phyloP scores from a whole-genome alignment of 176 grass and related monocot genomes.

The Pontederia crassipes region DNA sequence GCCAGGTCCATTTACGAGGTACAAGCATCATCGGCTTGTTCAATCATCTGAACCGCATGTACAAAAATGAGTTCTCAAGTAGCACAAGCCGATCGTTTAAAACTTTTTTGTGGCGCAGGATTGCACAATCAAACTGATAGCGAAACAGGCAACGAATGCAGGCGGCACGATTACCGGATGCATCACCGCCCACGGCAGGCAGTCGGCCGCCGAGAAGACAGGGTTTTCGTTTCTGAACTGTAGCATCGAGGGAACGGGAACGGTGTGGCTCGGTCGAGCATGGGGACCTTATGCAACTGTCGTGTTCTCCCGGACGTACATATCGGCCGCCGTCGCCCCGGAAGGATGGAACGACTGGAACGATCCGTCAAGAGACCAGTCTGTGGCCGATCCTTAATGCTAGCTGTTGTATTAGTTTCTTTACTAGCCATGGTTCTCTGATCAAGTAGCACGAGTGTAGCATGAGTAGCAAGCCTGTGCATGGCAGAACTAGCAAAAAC shows the following conservation, averaged over 20 bases:
- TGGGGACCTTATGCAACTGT: constrained; percentile 52
- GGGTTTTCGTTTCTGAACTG: constrained; percentile 79
- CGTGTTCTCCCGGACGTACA: constrained; percentile 52
- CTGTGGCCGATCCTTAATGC: constrained; percentile 40
- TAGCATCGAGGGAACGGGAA: constrained; percentile 45
- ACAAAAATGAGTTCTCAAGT: not conserved
- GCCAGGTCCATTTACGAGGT: constrained; percentile 53
- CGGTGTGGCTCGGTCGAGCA: constrained; percentile 60
- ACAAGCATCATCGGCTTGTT: not conserved
- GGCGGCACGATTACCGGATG: constrained; percentile 38
- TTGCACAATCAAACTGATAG: constrained; percentile 79
- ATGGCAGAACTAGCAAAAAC: too few species aligned
- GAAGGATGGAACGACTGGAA: constrained; percentile 84
- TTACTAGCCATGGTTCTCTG: too few species aligned
- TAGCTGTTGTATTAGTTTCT: constrained; percentile 1
- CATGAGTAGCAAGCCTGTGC: too few species aligned
- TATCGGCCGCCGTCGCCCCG: constrained; percentile 32
- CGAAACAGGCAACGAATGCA: constrained; percentile 17
- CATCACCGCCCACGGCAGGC: constrained; percentile 62
- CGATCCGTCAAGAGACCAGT: constrained; percentile 48
- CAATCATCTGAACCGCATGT: not conserved
- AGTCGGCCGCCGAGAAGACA: constrained; percentile 35
- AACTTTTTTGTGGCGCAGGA: constrained; percentile 7
- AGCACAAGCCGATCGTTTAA: not conserved
- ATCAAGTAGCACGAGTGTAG: too few species aligned